These are phyloP conservation scores for Silene coronaria DNA, from an alignment of 179 eudicot species.

Conservation along the genomic window DNA sequence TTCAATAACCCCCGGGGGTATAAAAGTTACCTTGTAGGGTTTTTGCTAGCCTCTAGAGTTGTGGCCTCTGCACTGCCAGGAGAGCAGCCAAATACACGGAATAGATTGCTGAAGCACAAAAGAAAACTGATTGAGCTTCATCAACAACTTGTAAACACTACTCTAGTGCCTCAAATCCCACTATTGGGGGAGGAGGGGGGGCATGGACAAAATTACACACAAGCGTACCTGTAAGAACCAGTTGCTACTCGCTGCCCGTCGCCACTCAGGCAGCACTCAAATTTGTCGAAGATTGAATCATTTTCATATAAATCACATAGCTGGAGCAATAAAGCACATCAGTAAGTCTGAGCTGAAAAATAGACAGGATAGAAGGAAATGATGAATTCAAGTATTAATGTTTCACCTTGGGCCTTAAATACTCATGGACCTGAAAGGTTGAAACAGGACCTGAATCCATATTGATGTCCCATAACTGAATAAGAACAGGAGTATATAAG, in stretches of 20 bases:
- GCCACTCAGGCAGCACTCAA: conserved; percentile 85
- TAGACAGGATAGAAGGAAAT: neutral
- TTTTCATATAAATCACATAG: conserved; percentile 58
- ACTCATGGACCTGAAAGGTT: conserved; percentile 44
- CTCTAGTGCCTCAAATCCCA: neutral
- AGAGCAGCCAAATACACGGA: conserved; percentile 69
- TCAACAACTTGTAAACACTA: neutral
- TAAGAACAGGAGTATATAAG: neutral
- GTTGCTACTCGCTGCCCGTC: conserved; percentile 70
- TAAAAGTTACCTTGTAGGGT: conserved; percentile 68
- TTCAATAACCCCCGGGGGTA: too few species aligned
- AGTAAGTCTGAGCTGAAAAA: conserved; percentile 6
- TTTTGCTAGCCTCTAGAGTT: conserved; percentile 79
- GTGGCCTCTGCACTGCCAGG: conserved; percentile 60
- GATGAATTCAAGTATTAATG: conserved; percentile 17
- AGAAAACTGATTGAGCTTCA: neutral
- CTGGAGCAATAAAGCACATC: conserved; percentile 24
- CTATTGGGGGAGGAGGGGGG: neutral
- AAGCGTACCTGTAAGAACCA: conserved; percentile 66
- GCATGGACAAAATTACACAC: too few species aligned
- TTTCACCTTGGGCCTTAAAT: conserved; percentile 51
- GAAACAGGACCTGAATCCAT: conserved; percentile 55
- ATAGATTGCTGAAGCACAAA: conserved; percentile 56
- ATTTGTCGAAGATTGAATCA: conserved; percentile 69
- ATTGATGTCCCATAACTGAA: conserved; percentile 51